Evolutionary conservation across 2,329 filamentous ascomycete species (phyloP).

Genomic region (Cryphonectria parasitica): DNA sequence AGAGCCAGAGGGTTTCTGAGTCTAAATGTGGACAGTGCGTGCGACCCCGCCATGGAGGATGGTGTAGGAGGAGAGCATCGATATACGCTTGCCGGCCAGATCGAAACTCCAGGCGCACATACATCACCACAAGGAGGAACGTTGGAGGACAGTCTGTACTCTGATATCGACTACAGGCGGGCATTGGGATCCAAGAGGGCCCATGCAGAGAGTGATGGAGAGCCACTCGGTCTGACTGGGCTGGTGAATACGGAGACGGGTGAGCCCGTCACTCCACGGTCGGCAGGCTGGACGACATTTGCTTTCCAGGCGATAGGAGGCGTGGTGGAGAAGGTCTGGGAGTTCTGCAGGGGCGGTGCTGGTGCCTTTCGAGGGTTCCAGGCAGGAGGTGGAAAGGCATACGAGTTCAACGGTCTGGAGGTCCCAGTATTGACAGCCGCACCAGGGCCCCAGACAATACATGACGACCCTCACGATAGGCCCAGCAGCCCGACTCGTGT

Average conservation of each 20-base stretch:
- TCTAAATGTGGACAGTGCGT: constrained; percentile 37
- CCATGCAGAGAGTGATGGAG: constrained; percentile 43
- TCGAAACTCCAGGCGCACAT: constrained; percentile 49
- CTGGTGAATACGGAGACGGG: constrained; percentile 38
- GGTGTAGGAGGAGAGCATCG: constrained; percentile 35
- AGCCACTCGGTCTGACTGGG: constrained; percentile 37
- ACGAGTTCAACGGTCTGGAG: constrained; percentile 53
- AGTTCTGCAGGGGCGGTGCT: constrained; percentile 75
- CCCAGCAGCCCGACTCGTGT: constrained; percentile 18
- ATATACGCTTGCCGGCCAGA: constrained; percentile 59
- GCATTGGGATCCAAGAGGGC: constrained; percentile 53
- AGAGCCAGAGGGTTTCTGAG: constrained; percentile 27
- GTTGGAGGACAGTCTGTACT: constrained; percentile 60
- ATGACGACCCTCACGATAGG: constrained; percentile 4
- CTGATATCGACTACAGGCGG: constrained; percentile 59
- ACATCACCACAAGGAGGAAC: constrained; percentile 37
- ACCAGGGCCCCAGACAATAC: background rate
- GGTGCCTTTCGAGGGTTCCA: constrained; percentile 82
- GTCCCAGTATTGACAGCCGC: constrained; percentile 1
- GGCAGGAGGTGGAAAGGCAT: constrained; percentile 78
- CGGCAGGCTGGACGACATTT: constrained; percentile 58
- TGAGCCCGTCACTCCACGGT: constrained; percentile 34
- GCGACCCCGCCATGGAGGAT: constrained; percentile 33
- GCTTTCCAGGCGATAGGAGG: constrained; percentile 67
- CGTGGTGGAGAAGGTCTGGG: constrained; percentile 78